Percentiles rank a stretch among this genome's conserved stretches.
Conservation (phyloP, 1,284 basidiomycete genomes). For the Takashimella koratensis region DNA sequence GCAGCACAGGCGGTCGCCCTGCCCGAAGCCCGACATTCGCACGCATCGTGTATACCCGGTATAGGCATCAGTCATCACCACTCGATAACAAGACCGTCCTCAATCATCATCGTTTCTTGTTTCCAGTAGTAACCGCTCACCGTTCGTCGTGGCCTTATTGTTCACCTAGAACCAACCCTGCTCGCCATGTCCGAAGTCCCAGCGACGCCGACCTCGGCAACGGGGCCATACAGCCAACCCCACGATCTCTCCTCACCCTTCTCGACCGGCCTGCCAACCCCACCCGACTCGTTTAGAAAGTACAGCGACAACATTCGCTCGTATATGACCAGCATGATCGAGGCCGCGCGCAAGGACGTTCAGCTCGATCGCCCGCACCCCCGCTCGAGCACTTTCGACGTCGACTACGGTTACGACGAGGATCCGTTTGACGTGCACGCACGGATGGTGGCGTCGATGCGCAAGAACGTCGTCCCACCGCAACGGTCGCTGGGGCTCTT, state of each 20-base stretch:
- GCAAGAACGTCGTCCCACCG: background rate
- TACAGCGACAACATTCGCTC: slow-evolving; percentile 24
- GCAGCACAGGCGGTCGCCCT: too few species aligned
- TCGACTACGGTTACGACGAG: slow-evolving; percentile 26
- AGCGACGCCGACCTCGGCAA: background rate
- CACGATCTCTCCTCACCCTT: background rate
- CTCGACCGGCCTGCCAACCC: slow-evolving; percentile 6
- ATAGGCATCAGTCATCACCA: too few species aligned
- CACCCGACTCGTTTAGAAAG: slow-evolving; percentile 22
- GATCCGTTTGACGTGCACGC: slow-evolving; percentile 31
- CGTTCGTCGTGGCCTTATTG: too few species aligned
- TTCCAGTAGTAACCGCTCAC: too few species aligned
- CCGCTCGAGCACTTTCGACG: slow-evolving; percentile 14
- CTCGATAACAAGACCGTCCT: too few species aligned
- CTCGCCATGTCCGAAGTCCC: background rate
- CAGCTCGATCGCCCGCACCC: slow-evolving; percentile 19
- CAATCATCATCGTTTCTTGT: too few species aligned
- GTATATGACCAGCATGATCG: slow-evolving; percentile 19
- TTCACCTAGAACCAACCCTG: too few species aligned
- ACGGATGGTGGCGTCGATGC: slow-evolving; percentile 17
- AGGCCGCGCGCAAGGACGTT: slow-evolving; percentile 24
- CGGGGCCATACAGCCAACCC: too few species aligned
- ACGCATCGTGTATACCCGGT: too few species aligned
- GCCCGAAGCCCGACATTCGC: too few species aligned
- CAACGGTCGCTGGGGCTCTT: background rate